phyloP scores from a whole-genome alignment of 495 filamentous ascomycete genomes.

The Xylaria palmicola region DNA sequence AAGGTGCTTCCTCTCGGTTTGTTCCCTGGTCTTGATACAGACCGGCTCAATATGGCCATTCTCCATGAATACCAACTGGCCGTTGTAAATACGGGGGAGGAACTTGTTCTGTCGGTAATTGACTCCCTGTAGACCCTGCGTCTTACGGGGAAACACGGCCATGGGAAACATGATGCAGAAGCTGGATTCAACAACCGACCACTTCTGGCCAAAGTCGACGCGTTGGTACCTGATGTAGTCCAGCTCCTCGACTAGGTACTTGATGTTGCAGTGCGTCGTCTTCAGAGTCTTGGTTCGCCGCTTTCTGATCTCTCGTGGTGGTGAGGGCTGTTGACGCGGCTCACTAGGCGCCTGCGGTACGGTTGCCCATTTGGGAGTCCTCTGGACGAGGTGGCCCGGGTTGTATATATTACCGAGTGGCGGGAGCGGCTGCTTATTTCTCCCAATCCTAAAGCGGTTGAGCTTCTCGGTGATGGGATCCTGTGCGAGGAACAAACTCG shows the following conservation, averaged over 20 bases:
- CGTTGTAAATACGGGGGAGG: slow-evolving; percentile 24
- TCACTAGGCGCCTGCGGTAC: slow-evolving; percentile 1
- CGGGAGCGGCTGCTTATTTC: slow-evolving; percentile 18
- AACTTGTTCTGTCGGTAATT: slow-evolving; percentile 39
- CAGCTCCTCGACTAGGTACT: slow-evolving; percentile 32
- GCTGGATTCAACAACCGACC: slow-evolving; percentile 27
- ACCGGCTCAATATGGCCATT: slow-evolving; percentile 22
- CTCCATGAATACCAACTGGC: slow-evolving; percentile 25
- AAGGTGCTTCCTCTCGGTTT: slow-evolving; percentile 22
- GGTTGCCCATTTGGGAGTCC: slow-evolving; percentile 9
- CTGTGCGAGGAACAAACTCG: background rate
- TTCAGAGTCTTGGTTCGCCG: background rate
- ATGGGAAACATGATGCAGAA: slow-evolving; percentile 33
- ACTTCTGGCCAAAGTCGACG: slow-evolving; percentile 34
- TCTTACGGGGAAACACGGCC: slow-evolving; percentile 15
- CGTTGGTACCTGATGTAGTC: slow-evolving; percentile 38
- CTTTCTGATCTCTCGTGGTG: background rate
- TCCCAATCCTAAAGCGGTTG: slow-evolving; percentile 12
- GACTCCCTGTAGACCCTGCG: slow-evolving; percentile 34
- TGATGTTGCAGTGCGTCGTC: slow-evolving; percentile 30
- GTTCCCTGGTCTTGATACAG: slow-evolving; percentile 11
- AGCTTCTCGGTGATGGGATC: slow-evolving; percentile 28
- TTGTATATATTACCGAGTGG: slow-evolving; percentile 8
- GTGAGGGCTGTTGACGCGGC: background rate
- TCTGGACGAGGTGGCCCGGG: background rate